Base-by-base conservation (phyloP, 768 basidiomycete genomes). In the Russula ochroleuca region DNA sequence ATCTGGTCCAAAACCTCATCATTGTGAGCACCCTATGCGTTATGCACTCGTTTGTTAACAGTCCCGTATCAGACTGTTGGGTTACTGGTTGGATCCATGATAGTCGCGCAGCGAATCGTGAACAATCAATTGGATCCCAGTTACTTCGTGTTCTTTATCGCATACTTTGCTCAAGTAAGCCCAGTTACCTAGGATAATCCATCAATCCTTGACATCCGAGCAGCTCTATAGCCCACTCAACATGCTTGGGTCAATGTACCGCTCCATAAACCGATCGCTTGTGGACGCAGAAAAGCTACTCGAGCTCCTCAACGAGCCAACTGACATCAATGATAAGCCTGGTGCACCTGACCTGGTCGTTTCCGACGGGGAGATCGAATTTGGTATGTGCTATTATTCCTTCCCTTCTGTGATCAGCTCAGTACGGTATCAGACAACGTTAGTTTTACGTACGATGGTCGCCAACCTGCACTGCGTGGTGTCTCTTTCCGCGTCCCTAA, bases 401-500 rank as follows among this genome's bases (percentile, higher is more conserved):
- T 13, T 11, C 23, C 49, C n/a, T 35, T 21, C 28, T 17, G 8
- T 37, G n/a, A 33, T 33, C 17, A 15, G 64, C 65, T 65, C 9
- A 61, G 57, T 61, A 13, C 37, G 60, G 43, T 53, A 37, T 41
- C 50, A 92, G 89, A 92, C 31, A 85, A 96, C 69, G 95, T 96
- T 68, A 80, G 74, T 68, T 94, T 98, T 75, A 88, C 90, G 4
- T 96, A 97, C 73, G 89, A 91, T 68, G 80, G 80, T 4, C 82
- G 88, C 25, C 80, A 79, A 17, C 83, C 80, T 65, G 89, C 88
- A 0, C 79, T 98, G 17, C 81, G 85, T 64, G 83, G 84, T 35
- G 82, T 98, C 43, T 91, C 88, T 2, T 98, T 98, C 81, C 89
- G 84, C 69, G 87, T 98, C 21, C 90, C 90, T 0, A 91, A 88